phyloP scores from a whole-genome alignment of 805 yeast genomes.

The Suhomyces xylopsoci region DNA sequence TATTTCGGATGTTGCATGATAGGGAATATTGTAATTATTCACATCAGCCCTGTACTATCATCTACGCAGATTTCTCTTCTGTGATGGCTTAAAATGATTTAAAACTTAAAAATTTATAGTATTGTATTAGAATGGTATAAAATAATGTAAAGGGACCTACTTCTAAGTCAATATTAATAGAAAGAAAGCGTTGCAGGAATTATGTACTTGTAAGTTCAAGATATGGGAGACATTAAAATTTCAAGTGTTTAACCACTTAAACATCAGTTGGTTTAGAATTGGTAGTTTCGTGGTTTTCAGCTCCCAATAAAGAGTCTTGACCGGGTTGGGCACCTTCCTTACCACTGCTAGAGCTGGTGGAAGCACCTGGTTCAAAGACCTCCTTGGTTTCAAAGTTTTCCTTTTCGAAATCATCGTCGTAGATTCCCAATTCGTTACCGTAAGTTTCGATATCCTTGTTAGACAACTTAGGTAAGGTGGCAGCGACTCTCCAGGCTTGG shows the following conservation, averaged over 20 bases:
- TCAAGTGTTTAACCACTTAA: neutral
- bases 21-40: no score
- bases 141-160: neutral
- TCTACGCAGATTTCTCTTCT: no score
- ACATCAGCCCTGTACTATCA: no score
- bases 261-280: slow-evolving; percentile 7
- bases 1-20: no score
- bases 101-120: neutral
- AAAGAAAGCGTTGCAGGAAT: neutral
- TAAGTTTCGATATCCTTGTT: slow-evolving; percentile 57
- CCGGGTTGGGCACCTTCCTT: slow-evolving; percentile 10
- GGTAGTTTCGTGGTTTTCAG: neutral
- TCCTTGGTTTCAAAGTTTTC: slow-evolving; percentile 32
- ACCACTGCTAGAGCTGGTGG: slow-evolving; percentile 17
- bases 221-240: neutral
- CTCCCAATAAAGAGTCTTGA: slow-evolving; percentile 6
- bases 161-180: neutral
- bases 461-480: slow-evolving; percentile 55
- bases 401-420: slow-evolving; percentile 41
- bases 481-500: slow-evolving; percentile 63
- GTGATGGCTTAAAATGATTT: no score
- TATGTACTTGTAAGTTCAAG: neutral
- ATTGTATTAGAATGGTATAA: neutral
- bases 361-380: slow-evolving; percentile 8
- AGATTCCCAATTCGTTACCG: slow-evolving; percentile 56